Conservation (phyloP, 257 asterid species). For the Voacanga thouarsii region DNA sequence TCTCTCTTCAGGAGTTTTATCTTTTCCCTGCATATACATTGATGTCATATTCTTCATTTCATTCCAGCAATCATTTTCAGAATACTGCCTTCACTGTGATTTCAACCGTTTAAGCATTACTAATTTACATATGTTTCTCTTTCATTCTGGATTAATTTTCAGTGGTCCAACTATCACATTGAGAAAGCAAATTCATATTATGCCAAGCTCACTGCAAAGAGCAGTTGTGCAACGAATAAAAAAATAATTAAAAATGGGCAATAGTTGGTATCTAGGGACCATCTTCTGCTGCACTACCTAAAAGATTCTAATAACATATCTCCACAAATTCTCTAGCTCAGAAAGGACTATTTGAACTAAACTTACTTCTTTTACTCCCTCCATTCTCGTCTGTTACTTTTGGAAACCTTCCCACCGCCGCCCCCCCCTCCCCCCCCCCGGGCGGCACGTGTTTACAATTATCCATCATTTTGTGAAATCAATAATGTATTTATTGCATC, state of each 20-base stretch:
- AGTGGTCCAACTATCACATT: not conserved
- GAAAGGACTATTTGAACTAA: not conserved
- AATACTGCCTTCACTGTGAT: not conserved
- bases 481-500: no score
- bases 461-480: no score
- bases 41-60: not conserved
- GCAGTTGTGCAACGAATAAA: not conserved
- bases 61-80: not conserved
- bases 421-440: no score
- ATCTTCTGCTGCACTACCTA: not conserved
- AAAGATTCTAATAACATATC: not conserved
- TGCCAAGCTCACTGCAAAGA: not conserved
- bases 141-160: no score
- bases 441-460: no score
- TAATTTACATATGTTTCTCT: not conserved
- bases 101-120: not conserved
- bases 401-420: no score
- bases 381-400: no score
- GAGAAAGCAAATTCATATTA: not conserved
- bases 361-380: not conserved
- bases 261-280: no score
- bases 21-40: slow-evolving; percentile 69
- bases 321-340: not conserved
- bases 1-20: slow-evolving; percentile 93
- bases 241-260: no score